Evolutionary conservation across 345 rosid species (phyloP).

Genomic region (Erysimum cheiranthoides): DNA sequence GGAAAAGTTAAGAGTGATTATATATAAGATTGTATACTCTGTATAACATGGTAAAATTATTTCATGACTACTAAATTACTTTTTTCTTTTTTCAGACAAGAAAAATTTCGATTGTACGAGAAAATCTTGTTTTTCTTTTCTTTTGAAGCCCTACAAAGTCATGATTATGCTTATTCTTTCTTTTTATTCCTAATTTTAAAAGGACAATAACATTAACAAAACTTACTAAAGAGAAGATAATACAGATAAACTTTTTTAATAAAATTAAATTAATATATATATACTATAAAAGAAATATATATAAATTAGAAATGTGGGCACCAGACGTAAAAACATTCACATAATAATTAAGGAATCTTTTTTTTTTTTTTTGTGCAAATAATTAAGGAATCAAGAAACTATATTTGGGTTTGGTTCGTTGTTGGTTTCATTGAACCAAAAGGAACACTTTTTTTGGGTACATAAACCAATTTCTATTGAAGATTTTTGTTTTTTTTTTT

Average conservation of each 20-base stretch:
- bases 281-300: not conserved
- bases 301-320: not conserved
- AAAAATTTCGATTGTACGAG: slow-evolving; percentile 37
- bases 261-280: no score
- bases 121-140: slow-evolving; percentile 36
- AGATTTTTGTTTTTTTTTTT: no score
- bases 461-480: not conserved
- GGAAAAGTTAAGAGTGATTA: slow-evolving; percentile 15
- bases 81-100: slow-evolving; percentile 37
- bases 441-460: no score
- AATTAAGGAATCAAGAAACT: not conserved
- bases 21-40: slow-evolving; percentile 3
- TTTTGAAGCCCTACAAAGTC: slow-evolving; percentile 16
- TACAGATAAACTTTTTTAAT: not conserved
- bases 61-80: slow-evolving; percentile 1
- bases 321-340: not conserved
- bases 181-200: not conserved
- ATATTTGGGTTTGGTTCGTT: not conserved
- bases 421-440: no score
- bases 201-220: not conserved
- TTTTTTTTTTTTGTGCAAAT: no score
- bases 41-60: slow-evolving; percentile 12
- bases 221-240: not conserved
- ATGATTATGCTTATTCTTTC: slow-evolving; percentile 25
- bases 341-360: no score